These are phyloP conservation scores for Schizopora paradoxa DNA, from an alignment of 1,284 basidiomycete genomes.

Conservation along the genomic window DNA sequence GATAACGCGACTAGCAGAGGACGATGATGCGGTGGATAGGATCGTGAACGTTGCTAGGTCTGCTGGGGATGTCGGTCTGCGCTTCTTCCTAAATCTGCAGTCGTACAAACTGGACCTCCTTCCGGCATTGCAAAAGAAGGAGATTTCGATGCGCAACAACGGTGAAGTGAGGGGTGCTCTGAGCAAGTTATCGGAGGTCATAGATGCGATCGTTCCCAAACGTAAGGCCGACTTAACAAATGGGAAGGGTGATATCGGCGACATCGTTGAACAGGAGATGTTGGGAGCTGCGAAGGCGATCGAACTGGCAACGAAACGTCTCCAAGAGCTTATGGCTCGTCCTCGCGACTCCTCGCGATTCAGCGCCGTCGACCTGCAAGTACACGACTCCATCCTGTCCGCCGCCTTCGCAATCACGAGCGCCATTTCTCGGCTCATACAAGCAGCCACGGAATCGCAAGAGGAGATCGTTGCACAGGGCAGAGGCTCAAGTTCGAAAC, in stretches of 20 bases:
- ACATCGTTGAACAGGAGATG: slow-evolving; percentile 98
- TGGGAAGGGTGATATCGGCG: slow-evolving; percentile 90
- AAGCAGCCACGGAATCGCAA: slow-evolving; percentile 95
- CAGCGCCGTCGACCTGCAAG: slow-evolving; percentile 89
- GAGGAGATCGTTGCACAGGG: slow-evolving; percentile 97
- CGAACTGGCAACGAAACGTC: slow-evolving; percentile 84
- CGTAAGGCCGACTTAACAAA: slow-evolving; percentile 69
- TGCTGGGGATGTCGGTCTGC: slow-evolving; percentile 83
- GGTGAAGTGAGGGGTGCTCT: slow-evolving; percentile 80
- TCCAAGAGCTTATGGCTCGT: slow-evolving; percentile 87
- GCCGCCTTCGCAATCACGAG: slow-evolving; percentile 93
- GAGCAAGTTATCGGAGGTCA: slow-evolving; percentile 78
- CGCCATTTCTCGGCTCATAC: slow-evolving; percentile 92
- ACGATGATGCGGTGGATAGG: slow-evolving; percentile 89
- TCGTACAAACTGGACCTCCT: slow-evolving; percentile 88
- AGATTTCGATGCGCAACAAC: slow-evolving; percentile 88
- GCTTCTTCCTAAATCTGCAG: slow-evolving; percentile 94
- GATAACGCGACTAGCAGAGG: slow-evolving; percentile 86
- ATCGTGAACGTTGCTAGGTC: slow-evolving; percentile 81
- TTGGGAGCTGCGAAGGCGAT: slow-evolving; percentile 89
- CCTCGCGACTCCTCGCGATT: slow-evolving; percentile 82
- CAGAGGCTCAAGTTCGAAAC: slow-evolving; percentile 82
- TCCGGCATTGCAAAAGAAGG: slow-evolving; percentile 67
- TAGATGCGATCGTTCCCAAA: slow-evolving; percentile 87
- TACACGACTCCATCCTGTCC: slow-evolving; percentile 95